Percentiles rank a stretch among this genome's conserved stretches.
Evolutionary conservation across 108 stramenopile genomes (phyloP).

Genomic region (Cyclotella kingstonii): DNA sequence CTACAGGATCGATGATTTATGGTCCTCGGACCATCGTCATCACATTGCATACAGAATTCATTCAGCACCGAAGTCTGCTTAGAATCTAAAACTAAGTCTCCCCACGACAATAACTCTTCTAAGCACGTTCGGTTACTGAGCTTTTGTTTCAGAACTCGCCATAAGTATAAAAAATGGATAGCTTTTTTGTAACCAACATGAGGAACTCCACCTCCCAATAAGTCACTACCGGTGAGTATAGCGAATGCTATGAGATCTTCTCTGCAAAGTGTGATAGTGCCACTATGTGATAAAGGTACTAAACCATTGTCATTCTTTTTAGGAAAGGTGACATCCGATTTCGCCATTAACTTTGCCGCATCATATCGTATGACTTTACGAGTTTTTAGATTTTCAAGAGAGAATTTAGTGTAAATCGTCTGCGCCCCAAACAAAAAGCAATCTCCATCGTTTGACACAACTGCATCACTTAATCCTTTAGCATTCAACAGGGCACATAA

Average conservation of each 20-base stretch:
- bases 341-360: constrained; percentile 35
- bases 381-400: constrained; percentile 67
- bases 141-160: constrained; percentile 52
- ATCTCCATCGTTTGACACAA: constrained; percentile 95
- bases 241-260: constrained; percentile 78
- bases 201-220: constrained; percentile 62
- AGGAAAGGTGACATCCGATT: constrained; percentile 10
- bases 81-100: constrained; percentile 13
- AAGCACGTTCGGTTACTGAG: constrained; percentile 47
- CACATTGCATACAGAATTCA: constrained; percentile 16
- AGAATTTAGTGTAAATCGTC: constrained; percentile 89
- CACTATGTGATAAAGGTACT: constrained; percentile 6
- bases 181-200: constrained; percentile 76
- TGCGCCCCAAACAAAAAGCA: constrained; percentile 92
- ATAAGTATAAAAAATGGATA: constrained; percentile 67
- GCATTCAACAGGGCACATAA: constrained; percentile 86
- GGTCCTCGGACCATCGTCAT: constrained; percentile 31
- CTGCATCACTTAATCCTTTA: constrained; percentile 87
- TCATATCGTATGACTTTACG: constrained; percentile 67
- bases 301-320: not conserved
- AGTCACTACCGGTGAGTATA: constrained; percentile 73
- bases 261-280: constrained; percentile 46
- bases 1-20: constrained; percentile 50
- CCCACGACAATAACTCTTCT: constrained; percentile 63
- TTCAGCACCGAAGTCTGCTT: not conserved